Conservation (phyloP, 257 asterid genomes). For the Fraxinus anomala region DNA sequence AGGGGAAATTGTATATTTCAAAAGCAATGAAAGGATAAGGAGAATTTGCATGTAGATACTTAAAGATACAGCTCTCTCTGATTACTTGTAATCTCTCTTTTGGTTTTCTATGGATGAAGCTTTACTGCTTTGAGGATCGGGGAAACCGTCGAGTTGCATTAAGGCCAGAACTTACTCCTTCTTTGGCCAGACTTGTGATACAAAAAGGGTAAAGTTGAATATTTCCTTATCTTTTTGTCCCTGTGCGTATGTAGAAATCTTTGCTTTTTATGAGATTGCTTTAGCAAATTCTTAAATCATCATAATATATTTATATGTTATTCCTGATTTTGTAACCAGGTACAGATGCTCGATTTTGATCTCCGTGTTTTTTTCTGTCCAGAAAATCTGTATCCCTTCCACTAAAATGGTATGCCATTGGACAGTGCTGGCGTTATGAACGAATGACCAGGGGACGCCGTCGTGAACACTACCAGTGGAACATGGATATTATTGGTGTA, state of each 20-base stretch:
- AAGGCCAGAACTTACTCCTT: constrained; percentile 99
- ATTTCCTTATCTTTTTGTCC: constrained; percentile 1
- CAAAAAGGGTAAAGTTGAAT: constrained; percentile 75
- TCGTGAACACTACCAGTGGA: constrained; percentile 98
- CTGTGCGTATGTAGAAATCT: constrained; percentile 19
- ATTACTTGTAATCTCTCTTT: constrained; percentile 22
- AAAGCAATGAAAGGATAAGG: constrained; percentile 11
- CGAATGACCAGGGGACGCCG: constrained; percentile 98
- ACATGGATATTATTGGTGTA: constrained; percentile 96
- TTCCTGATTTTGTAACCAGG: constrained; percentile 49
- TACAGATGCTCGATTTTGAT: constrained; percentile 59
- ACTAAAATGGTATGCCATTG: constrained; percentile 94
- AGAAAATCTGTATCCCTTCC: constrained; percentile 96
- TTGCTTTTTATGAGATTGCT: constrained; percentile 4
- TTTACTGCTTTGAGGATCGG: constrained; percentile 95
- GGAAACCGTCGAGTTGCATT: constrained; percentile 94
- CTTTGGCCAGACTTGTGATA: constrained; percentile 93
- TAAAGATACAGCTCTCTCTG: background rate
- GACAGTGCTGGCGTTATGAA: constrained; percentile 99
- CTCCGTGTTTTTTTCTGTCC: constrained; percentile 65
- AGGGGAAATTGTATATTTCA: background rate
- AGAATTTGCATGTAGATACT: background rate
- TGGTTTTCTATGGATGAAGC: constrained; percentile 49
- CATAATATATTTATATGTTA: constrained; percentile 31
- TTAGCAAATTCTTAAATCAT: constrained; percentile 1